Percentiles rank a stretch among this genome's conserved stretches.
phyloP scores from a whole-genome alignment of 2,329 filamentous ascomycete species.

The Fusarium sulawesiense region DNA sequence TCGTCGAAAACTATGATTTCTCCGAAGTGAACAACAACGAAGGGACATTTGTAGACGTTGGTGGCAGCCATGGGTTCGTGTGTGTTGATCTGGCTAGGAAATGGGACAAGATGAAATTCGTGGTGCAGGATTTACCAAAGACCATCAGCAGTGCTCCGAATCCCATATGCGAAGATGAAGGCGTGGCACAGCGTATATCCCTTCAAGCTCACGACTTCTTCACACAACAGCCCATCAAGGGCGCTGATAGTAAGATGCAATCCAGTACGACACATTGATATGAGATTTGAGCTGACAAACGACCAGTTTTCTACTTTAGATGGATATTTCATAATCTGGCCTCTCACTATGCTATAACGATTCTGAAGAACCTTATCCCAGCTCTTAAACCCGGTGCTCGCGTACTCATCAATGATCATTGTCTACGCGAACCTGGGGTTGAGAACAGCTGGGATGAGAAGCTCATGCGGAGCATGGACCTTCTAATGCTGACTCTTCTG shows the following conservation, averaged over 20 bases:
- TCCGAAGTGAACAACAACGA: conserved; percentile 55
- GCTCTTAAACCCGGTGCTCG: conserved; percentile 66
- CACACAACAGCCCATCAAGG: conserved; percentile 63
- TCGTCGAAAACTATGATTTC: conserved; percentile 67
- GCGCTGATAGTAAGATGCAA: conserved; percentile 59
- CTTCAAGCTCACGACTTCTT: conserved; percentile 69
- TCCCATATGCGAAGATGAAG: conserved; percentile 54
- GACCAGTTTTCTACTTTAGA: conserved; percentile 61
- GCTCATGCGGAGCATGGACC: conserved; percentile 61
- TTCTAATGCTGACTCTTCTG: conserved; percentile 63
- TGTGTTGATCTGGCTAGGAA: conserved; percentile 63
- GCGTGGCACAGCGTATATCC: conserved; percentile 54
- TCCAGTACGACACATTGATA: not conserved
- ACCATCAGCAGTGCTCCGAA: conserved; percentile 61
- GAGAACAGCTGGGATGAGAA: conserved; percentile 60
- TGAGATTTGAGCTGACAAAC: conserved; percentile 20
- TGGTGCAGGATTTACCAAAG: conserved; percentile 66
- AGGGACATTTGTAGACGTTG: conserved; percentile 68
- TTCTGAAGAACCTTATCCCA: conserved; percentile 63
- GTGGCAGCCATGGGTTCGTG: conserved; percentile 69
- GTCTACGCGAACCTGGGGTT: conserved; percentile 53
- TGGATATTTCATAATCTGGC: conserved; percentile 73
- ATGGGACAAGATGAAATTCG: conserved; percentile 63
- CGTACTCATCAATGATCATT: conserved; percentile 60
- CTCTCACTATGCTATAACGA: conserved; percentile 61